Base-by-base conservation (phyloP, 345 rosid genomes). In the Kandelia obovata region DNA sequence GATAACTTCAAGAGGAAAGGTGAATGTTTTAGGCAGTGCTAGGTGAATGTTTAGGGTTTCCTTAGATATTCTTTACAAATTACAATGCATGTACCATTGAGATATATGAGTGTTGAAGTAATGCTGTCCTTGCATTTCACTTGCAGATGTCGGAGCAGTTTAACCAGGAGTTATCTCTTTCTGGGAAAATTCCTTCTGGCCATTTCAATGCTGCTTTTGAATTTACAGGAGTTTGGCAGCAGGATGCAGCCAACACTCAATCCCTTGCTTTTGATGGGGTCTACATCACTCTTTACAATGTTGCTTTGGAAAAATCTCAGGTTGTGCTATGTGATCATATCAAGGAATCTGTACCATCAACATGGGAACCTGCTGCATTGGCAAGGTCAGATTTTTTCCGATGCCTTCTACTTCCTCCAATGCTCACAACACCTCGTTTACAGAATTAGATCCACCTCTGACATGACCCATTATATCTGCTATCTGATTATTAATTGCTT, bases 81-180 rank as follows among this genome's bases (percentile, higher is more conserved):
- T 13, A 15, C 49, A 43, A 43, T 3, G 49, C 17, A 15, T 13
- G 46, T 39, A 43, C 19, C 49, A 13, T 43, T 43, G 0, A 43
- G 49, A 43, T 43, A 43, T 13, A 43, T 43, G 49, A 3, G 16
- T 43, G 49, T 43, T 13, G 49, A 43, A 43, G 13, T 43, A 13
- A 43, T 43, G 17, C 25, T 64, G 27, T 56, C 30, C 13, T 64
- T 35, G 21, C 26, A 27, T 55, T 6, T 61, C 66, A 53, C 30
- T 57, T 72, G 62, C 32, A 77, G 80, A 77, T 77, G 80, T 72
- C 80, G 2, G 80, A 77, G 73, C 80, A 72, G 58, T 77, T 77
- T 26, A 77, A 77, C 69, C 80, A 72, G 67, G 76, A 77, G 31
- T 28, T 77, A 1, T 57, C 80, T 27, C 76, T 77, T 32, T 62